Evolutionary conservation across 495 filamentous ascomycete genomes (phyloP).

Genomic region (Aspergillus wentii): DNA sequence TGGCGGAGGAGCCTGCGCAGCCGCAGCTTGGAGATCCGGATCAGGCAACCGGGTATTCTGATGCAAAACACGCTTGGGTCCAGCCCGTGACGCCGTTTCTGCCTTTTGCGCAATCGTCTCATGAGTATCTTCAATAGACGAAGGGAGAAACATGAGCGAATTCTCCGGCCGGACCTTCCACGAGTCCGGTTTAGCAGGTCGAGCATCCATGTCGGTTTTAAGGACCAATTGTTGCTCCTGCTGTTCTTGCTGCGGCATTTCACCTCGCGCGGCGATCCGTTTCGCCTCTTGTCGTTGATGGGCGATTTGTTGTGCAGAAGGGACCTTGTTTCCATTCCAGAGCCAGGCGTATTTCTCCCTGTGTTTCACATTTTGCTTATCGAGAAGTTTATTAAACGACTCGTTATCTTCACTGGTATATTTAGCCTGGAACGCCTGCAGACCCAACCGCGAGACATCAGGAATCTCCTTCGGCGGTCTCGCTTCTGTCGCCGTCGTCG

Average conservation of each 20-base stretch:
- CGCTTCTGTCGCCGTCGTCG: conserved; percentile 17
- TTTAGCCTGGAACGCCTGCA: conserved; percentile 80
- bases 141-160: conserved; percentile 79
- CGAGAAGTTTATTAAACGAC: conserved; percentile 85
- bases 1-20: conserved; percentile 43
- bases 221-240: conserved; percentile 40
- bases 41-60: conserved; percentile 70
- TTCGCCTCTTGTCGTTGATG: conserved; percentile 65
- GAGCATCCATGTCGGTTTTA: conserved; percentile 55
- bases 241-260: conserved; percentile 9
- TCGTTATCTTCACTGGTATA: conserved; percentile 98
- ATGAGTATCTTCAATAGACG: conserved; percentile 57
- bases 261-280: conserved; percentile 47
- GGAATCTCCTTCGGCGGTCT: conserved; percentile 42
- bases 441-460: conserved; percentile 71
- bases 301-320: conserved; percentile 78
- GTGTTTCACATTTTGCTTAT: conserved; percentile 82
- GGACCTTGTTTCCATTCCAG: conserved; percentile 84
- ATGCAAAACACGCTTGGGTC: conserved; percentile 73
- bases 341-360: conserved; percentile 83
- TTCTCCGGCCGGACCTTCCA: conserved; percentile 76
- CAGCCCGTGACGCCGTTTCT: conserved; percentile 66
- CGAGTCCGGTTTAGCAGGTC: conserved; percentile 72
- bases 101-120: conserved; percentile 64
- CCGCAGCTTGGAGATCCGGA: conserved; percentile 21